Evolutionary conservation across 108 stramenopile genomes (phyloP), one percentile per base, ranked within the genome.

Genomic region (Pseudonitzschia pungens): DNA sequence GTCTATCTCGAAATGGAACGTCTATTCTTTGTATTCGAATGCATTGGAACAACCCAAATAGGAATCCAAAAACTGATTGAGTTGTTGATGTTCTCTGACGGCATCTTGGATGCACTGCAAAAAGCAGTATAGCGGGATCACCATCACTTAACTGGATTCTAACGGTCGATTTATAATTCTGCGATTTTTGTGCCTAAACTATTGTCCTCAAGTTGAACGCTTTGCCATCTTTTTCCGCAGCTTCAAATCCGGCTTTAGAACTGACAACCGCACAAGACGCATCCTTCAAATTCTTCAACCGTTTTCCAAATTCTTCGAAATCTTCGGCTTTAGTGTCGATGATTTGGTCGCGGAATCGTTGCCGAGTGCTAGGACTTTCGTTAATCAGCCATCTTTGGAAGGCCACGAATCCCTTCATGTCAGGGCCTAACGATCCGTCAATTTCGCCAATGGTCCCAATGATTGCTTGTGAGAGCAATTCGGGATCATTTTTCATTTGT

Each of bases 391-490:
- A 96, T 50, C 94, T 81, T 26, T 83, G 86, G 69, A 97, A 84
- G 43, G 87, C 76, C 4, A 71, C 69, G 44, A 72, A 84, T 18
- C 98, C 98, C 77, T 96, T 96, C 44, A 88, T 82, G 74, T 97
- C 96, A 15, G 96, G 87, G 45, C 81, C 74, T 55, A 97, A 78
- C 24, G 97, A 92, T n/a, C 88, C 87, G 73, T 99, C 98, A 89
- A 97, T 87, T 64, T 97, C 97, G 24, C 96, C 98, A 65, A 99
- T 88, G 4, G 96, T 84, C 21, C 96, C 98, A 69, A 96, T 93
- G 68, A 93, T 88, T 33, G 90, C 88, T 56, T 92, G 89, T 5
- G 87, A 80, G 12, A 98, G 82, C 28, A 86, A 88, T 33, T 92
- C 93, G 4, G 90, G 90, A 48, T 93, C 85, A 11, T 83, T 83